phyloP scores from a whole-genome alignment of 306 rosid species.

The Citrullus colocynthis region DNA sequence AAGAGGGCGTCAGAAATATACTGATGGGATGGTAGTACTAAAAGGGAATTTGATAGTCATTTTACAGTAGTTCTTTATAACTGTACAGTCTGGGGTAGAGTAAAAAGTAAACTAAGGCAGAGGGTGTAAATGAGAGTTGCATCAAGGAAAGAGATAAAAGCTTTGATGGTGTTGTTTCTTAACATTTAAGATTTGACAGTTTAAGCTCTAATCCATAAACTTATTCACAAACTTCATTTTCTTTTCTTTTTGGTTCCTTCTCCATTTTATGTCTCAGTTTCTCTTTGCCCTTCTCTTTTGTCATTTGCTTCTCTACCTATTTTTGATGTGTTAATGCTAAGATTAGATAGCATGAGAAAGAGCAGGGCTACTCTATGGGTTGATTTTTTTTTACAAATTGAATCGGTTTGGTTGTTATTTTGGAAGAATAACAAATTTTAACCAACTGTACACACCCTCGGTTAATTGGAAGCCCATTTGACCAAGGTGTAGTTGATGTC shows the following conservation, averaged over 20 bases:
- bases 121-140: background rate
- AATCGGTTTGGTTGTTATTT: background rate
- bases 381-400: background rate
- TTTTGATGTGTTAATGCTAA: background rate
- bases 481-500: background rate
- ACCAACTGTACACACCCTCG: background rate
- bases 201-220: background rate
- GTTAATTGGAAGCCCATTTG: background rate
- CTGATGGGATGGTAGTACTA: constrained; percentile 37
- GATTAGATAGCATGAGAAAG: background rate
- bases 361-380: background rate
- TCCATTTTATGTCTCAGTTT: background rate
- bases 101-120: background rate
- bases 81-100: constrained; percentile 1
- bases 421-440: background rate
- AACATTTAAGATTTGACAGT: background rate
- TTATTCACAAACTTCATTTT: background rate
- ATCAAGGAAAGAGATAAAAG: background rate
- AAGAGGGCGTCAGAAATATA: constrained; percentile 32
- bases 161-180: background rate
- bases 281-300: background rate
- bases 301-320: background rate
- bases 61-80: background rate
- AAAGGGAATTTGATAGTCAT: background rate
- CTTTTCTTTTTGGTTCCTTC: background rate